Base-by-base conservation (phyloP, 2,329 filamentous ascomycete genomes). In the Aschersonia sp. region DNA sequence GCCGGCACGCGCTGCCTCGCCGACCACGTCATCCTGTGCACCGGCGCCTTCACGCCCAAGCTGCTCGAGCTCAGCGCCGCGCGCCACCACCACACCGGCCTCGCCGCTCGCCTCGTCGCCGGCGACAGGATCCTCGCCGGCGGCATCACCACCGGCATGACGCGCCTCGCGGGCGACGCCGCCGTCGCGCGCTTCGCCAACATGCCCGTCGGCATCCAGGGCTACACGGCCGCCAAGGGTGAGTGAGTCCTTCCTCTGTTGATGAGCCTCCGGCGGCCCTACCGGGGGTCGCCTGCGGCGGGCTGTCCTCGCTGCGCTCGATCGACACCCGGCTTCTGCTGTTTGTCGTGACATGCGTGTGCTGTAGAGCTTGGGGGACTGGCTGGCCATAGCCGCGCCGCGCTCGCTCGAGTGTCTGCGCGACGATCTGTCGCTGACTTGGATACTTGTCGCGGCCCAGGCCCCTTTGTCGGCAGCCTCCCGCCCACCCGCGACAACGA, bases 81-180 rank as follows among this genome's bases (percentile, higher is more conserved):
- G 4, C 63, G 50, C 54, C 74, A 69, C 33, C 33, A 14, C 14
- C 14, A 14, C 14, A 14, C 14, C 48, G 74, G 75, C 0, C 56
- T 62, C 35, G 56, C 59, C 1, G 62, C 22, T 22, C 22, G 68
- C 8, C 68, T 82, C 4, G 67, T 71, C 22, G 72, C 76, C 35
- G 78, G 71, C 2, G 59, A 64, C 7, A 67, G 76, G 45, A 78
- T 80, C 46, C 58, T 75, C 4, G 79, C 79, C 2, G 76, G 73
- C 5, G 80, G 75, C 1, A 75, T 81, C 12, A 72, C 72, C 3
- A 76, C 76, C 0, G 77, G 73, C 0, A 75, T 79, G 61, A 73
- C 73, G 30, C 67, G 69, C 35, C 66, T 83, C 22, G 22, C 22
- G 6, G 67, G 69, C 5, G 63, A 69, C 5, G 59, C 66, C 5